These are phyloP conservation scores for Smithsoniella earleae DNA, from an alignment of 163 green algal species.

Conservation along the genomic window DNA sequence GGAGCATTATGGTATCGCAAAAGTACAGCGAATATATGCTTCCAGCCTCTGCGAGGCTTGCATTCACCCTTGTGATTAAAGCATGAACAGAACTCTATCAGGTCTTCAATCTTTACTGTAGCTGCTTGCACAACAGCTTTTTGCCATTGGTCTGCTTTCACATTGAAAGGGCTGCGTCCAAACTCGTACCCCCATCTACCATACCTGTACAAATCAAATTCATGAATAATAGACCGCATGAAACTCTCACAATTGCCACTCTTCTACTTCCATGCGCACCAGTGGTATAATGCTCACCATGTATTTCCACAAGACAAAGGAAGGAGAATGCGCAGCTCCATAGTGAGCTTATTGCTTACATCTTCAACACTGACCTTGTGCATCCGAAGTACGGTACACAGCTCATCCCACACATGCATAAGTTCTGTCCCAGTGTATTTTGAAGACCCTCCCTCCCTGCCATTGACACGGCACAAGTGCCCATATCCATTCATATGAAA, in stretches of 20 bases:
- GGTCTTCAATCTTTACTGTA: background rate
- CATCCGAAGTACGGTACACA: slow-evolving; percentile 69
- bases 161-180: slow-evolving; percentile 74
- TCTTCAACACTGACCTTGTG: slow-evolving; percentile 78
- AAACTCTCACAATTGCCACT: no score
- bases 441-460: slow-evolving; percentile 50
- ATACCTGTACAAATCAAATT: slow-evolving; percentile 61
- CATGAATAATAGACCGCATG: no score
- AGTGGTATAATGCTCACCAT: slow-evolving; percentile 48
- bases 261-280: background rate
- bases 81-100: background rate
- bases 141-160: slow-evolving; percentile 49
- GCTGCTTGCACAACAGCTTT: slow-evolving; percentile 40
- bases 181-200: slow-evolving; percentile 85
- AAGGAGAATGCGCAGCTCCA: slow-evolving; percentile 87
- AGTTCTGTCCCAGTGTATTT: slow-evolving; percentile 58
- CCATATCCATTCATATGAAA: slow-evolving; percentile 91
- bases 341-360: slow-evolving; percentile 80
- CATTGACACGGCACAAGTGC: slow-evolving; percentile 88
- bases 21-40: background rate
- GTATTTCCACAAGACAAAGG: slow-evolving; percentile 57
- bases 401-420: slow-evolving; percentile 82
- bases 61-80: background rate
- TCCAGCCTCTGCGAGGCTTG: slow-evolving; percentile 28
- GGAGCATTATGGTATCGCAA: background rate